Evolutionary conservation across 176 grass and related monocot species (phyloP).

Genomic region (Avena insularis): DNA sequence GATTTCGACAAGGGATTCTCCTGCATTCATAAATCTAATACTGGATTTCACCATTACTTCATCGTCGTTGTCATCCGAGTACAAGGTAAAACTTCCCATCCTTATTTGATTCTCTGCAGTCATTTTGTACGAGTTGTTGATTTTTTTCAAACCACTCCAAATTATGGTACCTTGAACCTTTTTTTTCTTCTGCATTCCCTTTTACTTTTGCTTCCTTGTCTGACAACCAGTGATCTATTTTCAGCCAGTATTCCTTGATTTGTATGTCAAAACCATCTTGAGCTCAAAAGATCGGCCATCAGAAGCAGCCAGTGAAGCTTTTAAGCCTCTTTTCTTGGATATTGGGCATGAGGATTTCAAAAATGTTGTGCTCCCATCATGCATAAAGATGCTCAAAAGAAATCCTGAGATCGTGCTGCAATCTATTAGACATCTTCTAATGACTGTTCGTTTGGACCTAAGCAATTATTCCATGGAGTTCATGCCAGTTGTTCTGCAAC

Average conservation of each 20-base stretch:
- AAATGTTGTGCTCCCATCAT: conserved; percentile 78
- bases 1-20: conserved; percentile 67
- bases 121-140: conserved; percentile 17
- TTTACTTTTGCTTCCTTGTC: conserved; percentile 20
- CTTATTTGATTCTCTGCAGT: conserved; percentile 2
- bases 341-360: conserved; percentile 90
- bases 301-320: conserved; percentile 76
- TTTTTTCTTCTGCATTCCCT: conserved; percentile 1
- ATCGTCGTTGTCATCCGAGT: conserved; percentile 65
- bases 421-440: conserved; percentile 75
- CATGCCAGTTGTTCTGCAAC: conserved; percentile 79
- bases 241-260: conserved; percentile 88
- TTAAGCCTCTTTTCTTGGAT: conserved; percentile 73
- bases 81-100: conserved; percentile 69
- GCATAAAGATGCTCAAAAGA: conserved; percentile 93
- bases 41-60: conserved; percentile 68
- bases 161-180: conserved; percentile 15
- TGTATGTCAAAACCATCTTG: conserved; percentile 81
- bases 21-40: conserved; percentile 76
- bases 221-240: conserved; percentile 44
- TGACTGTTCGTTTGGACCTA: conserved; percentile 74
- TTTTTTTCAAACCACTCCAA: conserved; percentile 24
- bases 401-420: conserved; percentile 93
- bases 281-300: conserved; percentile 82
- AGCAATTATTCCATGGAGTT: conserved; percentile 90